A percentile compares a stretch with the other conserved stretches of the same genome.
Conservation (phyloP, 352 stramenopile species). For the Phytophthora palmivora region DNA sequence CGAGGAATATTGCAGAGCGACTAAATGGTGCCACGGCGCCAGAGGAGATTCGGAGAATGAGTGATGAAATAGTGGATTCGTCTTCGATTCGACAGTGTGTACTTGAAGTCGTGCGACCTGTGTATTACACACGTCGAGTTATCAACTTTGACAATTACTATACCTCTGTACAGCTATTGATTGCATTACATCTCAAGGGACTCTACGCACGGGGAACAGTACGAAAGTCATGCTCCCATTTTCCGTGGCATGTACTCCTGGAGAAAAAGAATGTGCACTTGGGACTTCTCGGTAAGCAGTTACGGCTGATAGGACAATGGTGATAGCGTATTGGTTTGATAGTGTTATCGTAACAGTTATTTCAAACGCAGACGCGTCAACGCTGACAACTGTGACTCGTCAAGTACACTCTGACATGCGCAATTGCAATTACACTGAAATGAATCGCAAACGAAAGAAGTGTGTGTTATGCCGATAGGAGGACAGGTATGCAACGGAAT, state of each 20-base stretch:
- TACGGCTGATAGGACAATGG: conserved; percentile 16
- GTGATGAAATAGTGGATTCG: conserved; percentile 6
- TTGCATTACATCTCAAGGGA: conserved; percentile 25
- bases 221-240: no score
- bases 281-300: conserved; percentile 22
- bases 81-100: conserved; percentile 28
- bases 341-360: no score
- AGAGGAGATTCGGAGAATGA: background rate
- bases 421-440: background rate
- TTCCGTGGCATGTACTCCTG: no score
- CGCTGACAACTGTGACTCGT: no score
- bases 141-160: conserved; percentile 49
- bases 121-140: conserved; percentile 26
- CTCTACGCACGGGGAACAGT: no score
- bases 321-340: conserved; percentile 33
- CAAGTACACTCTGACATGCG: conserved; percentile 4
- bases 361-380: no score
- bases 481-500: conserved; percentile 3
- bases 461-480: background rate
- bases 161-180: conserved; percentile 39
- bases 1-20: conserved; percentile 27
- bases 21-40: conserved; percentile 8
- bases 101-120: conserved; percentile 30
- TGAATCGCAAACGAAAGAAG: background rate
- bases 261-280: conserved; percentile 1